These are phyloP conservation scores for Hemileia vastatrix DNA, from an alignment of 1,284 basidiomycete species.

Conservation along the genomic window DNA sequence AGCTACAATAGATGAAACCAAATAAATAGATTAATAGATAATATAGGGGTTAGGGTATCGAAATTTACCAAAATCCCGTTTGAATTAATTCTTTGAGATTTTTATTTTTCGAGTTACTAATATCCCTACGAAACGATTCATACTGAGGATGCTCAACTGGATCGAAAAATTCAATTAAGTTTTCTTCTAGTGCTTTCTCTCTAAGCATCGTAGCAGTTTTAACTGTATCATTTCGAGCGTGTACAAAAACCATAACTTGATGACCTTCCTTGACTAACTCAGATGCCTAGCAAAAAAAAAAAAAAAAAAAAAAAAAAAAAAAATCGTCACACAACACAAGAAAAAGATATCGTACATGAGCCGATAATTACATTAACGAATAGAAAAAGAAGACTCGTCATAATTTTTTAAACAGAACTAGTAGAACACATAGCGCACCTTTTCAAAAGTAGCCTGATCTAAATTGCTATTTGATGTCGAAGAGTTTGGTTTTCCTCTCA, in stretches of 20 bases:
- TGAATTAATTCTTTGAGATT: slow-evolving; percentile 96
- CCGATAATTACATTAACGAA: too few relatives aligned
- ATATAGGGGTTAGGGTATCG: too few relatives aligned
- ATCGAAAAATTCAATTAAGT: slow-evolving; percentile 89
- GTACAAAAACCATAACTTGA: slow-evolving; percentile 99
- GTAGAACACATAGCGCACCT: slow-evolving; percentile 46
- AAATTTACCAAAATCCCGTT: slow-evolving; percentile 63
- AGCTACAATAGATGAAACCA: not conserved
- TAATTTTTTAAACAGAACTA: not conserved
- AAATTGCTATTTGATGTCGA: slow-evolving; percentile 69
- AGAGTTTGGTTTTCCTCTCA: slow-evolving; percentile 81
- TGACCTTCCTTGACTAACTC: slow-evolving; percentile 76
- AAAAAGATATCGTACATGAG: slow-evolving; percentile 98
- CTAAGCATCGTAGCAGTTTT: slow-evolving; percentile 77
- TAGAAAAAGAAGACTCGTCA: not conserved
- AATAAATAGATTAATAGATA: not conserved
- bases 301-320: not conserved
- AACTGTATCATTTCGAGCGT: slow-evolving; percentile 96
- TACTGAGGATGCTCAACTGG: slow-evolving; percentile 77
- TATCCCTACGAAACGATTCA: slow-evolving; percentile 63
- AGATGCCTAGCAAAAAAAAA: slow-evolving; percentile 60
- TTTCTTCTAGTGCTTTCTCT: slow-evolving; percentile 83
- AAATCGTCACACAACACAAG: slow-evolving; percentile 98
- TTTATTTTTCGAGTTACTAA: slow-evolving; percentile 75
- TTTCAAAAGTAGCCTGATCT: slow-evolving; percentile 81